Percentiles rank a stretch among this genome's conserved stretches.
These are phyloP conservation scores for Scleromitrula shiraiana DNA, from an alignment of 2,329 filamentous ascomycete species.

Conservation along the genomic window DNA sequence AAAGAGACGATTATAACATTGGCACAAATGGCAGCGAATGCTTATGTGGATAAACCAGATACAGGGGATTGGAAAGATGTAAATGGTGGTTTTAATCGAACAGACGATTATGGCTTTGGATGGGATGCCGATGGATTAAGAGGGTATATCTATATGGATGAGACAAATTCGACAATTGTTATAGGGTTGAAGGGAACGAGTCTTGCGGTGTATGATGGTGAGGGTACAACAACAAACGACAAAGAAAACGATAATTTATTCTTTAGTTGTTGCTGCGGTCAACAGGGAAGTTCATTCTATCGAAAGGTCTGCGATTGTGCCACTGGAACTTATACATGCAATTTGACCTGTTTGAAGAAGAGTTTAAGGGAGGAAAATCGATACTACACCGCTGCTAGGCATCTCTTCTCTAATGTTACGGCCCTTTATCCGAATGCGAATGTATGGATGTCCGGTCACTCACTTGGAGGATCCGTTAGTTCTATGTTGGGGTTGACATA, in stretches of 20 bases:
- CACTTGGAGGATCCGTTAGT: slow-evolving; percentile 80
- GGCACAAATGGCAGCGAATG: slow-evolving; percentile 81
- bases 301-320: slow-evolving; percentile 91
- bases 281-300: slow-evolving; percentile 86
- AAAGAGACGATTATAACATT: slow-evolving; percentile 77
- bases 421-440: slow-evolving; percentile 76
- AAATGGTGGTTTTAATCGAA: slow-evolving; percentile 72
- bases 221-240: slow-evolving; percentile 92
- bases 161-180: slow-evolving; percentile 76
- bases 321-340: slow-evolving; percentile 79
- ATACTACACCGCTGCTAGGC: slow-evolving; percentile 83
- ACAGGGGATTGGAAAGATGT: slow-evolving; percentile 79
- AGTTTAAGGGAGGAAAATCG: slow-evolving; percentile 74
- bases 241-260: slow-evolving; percentile 97
- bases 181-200: slow-evolving; percentile 91
- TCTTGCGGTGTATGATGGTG: slow-evolving; percentile 88
- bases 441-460: slow-evolving; percentile 88
- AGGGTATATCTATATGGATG: slow-evolving; percentile 86
- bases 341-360: slow-evolving; percentile 77
- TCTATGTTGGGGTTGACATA: slow-evolving; percentile 89
- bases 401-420: slow-evolving; percentile 89
- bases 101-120: slow-evolving; percentile 78
- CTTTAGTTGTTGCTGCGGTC: slow-evolving; percentile 95
- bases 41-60: slow-evolving; percentile 69
- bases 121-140: slow-evolving; percentile 86